Conservation (phyloP, 768 basidiomycete species). For the Mycena polygramma region DNA sequence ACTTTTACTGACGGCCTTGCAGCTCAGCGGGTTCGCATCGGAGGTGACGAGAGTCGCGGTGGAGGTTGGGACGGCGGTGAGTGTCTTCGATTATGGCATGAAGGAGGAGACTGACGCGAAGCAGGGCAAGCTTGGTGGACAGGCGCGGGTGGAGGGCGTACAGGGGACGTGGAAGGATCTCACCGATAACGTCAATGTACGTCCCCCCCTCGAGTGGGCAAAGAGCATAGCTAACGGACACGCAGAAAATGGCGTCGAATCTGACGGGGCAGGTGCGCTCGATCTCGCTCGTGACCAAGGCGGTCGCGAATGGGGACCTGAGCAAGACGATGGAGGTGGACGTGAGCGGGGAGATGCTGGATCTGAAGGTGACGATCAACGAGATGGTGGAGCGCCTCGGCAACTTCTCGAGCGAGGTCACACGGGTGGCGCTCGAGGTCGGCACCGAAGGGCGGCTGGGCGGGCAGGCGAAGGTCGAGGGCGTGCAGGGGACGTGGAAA, state of each 20-base stretch:
- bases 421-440: constrained; percentile 36
- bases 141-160: constrained; percentile 89
- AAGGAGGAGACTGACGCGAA: constrained; percentile 33
- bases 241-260: constrained; percentile 84
- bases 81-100: constrained; percentile 44
- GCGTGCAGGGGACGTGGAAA: constrained; percentile 38
- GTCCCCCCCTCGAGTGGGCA: constrained; percentile 28
- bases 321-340: constrained; percentile 35
- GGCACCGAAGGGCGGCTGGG: constrained; percentile 37
- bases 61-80: constrained; percentile 34
- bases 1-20: background rate
- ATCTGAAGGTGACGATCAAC: constrained; percentile 37
- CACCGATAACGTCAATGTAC: constrained; percentile 73
- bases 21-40: constrained; percentile 35
- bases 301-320: constrained; percentile 34
- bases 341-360: constrained; percentile 36
- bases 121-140: constrained; percentile 90
- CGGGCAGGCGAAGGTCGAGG: constrained; percentile 36
- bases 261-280: constrained; percentile 35
- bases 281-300: constrained; percentile 38
- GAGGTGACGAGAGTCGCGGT: constrained; percentile 36
- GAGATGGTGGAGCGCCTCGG: constrained; percentile 33
- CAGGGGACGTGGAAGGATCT: constrained; percentile 90
- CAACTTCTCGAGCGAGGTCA: constrained; percentile 36
- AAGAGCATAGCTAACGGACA: constrained; percentile 40